Base-by-base conservation (phyloP, 805 yeast species). In the Kazachstania martiniae region DNA sequence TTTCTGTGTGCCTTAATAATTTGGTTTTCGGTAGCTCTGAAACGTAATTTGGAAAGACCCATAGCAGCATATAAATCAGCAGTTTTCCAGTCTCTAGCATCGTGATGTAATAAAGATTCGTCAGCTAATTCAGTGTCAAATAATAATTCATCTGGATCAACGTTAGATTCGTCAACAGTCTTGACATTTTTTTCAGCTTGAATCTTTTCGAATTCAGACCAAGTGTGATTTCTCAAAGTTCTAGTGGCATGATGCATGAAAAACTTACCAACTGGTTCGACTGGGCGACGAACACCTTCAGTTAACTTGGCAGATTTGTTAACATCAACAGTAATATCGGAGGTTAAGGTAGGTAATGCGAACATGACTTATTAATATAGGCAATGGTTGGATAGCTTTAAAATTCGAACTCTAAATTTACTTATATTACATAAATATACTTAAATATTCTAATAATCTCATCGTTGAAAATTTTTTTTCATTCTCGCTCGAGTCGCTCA, bases 11-110 rank as follows among this genome's bases (percentile, higher is more conserved):
- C 96, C 60, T 86, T 79, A 65, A 94, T 80, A 55, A 91, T 77
- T 63, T 87, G 96, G 50, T 79, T 93, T 49, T 79, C 87, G 35
- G 84, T 85, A 44, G 98, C 97, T 46, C 63, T 76, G 77, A 72
- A 79, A 69, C 98, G 78, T 61, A 83, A 74, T 58, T 85, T 83
- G 41, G 94, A 77, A 51, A 91, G 68, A 43, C 98, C 97, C 63
- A 91, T 73, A 31, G 91, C 97, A 34, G 94, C 94, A 53, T 91
- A 91, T 63, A 91, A 80, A 62, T 91, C 96, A 46, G 91, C 94
- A 33, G 78, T 66, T 66, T 91, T 91, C 98, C 98, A 91, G 58
- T 91, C 95, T 71, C 94, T 81, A 55, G 98, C 95, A 58, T 91
- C 97, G 53, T 83, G 93, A 21, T 70, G 63, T 47, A 91, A 72